Conservation (phyloP, 1,139 yeast genomes). For the Pichia norvegensis region DNA sequence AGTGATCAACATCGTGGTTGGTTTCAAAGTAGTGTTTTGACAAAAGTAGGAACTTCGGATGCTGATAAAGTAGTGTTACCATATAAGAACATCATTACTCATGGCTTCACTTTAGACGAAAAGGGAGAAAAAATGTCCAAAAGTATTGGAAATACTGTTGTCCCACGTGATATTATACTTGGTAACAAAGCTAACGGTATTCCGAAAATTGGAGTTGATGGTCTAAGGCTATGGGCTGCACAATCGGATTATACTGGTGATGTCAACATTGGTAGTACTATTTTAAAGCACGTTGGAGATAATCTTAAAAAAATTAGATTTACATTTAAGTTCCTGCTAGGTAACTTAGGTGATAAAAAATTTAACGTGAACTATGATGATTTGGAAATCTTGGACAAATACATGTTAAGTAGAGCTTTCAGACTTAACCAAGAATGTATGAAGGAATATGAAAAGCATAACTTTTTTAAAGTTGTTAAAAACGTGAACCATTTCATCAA, state of each 20-base stretch:
- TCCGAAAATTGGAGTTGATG: constrained; percentile 84
- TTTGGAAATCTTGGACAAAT: constrained; percentile 55
- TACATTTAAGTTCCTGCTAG: constrained; percentile 72
- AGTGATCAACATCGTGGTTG: constrained; percentile 98
- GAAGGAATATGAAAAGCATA: constrained; percentile 45
- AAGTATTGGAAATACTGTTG: constrained; percentile 74
- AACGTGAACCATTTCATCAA: constrained; percentile 66
- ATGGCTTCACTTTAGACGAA: constrained; percentile 86
- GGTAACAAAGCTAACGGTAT: constrained; percentile 52
- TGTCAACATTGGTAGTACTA: constrained; percentile 64
- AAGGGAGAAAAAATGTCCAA: constrained; percentile 90
- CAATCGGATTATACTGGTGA: constrained; percentile 82
- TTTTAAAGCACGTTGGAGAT: constrained; percentile 70
- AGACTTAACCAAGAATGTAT: constrained; percentile 39
- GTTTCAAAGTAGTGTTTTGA: constrained; percentile 91
- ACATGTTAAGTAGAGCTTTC: constrained; percentile 48
- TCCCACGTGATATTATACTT: constrained; percentile 58
- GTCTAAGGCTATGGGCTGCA: constrained; percentile 85
- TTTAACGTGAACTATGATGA: constrained; percentile 29
- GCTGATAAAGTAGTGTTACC: constrained; percentile 50
- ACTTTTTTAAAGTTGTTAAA: constrained; percentile 56
- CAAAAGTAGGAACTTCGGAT: constrained; percentile 47
- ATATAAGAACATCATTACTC: constrained; percentile 70
- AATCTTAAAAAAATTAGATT: constrained; percentile 74
- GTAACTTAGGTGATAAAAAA: constrained; percentile 49